phyloP scores from a whole-genome alignment of 2,329 filamentous ascomycete genomes.

The Fusarium sp. region DNA sequence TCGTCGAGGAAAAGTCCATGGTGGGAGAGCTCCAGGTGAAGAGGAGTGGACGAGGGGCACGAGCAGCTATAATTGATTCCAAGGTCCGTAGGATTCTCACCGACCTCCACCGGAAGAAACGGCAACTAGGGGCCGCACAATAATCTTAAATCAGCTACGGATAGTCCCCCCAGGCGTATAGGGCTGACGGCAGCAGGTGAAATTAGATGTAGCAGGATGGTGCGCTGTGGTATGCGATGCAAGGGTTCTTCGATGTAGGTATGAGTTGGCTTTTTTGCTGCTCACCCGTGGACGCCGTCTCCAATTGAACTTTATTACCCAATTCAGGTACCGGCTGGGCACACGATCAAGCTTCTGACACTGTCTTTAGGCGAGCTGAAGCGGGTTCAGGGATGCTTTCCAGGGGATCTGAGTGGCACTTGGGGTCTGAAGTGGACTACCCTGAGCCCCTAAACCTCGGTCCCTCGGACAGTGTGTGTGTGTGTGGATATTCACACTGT shows the following conservation, averaged over 20 bases:
- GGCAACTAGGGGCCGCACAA: neutral
- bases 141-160: neutral
- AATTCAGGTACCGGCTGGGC: neutral
- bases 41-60: constrained; percentile 18
- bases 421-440: neutral
- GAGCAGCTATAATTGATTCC: neutral
- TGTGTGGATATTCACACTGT: neutral
- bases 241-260: neutral
- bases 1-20: constrained; percentile 37
- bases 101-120: neutral
- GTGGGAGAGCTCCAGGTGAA: neutral
- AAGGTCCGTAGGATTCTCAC: constrained; percentile 7
- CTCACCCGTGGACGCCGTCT: neutral
- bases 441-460: neutral
- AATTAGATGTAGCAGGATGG: neutral
- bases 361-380: neutral
- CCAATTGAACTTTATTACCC: neutral
- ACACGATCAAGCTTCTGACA: neutral
- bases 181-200: neutral
- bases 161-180: neutral
- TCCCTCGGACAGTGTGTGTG: neutral
- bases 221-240: neutral
- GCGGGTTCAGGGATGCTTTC: neutral
- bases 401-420: neutral
- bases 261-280: neutral